These are phyloP conservation scores for Mucor racemosus DNA, from an alignment of 371 early-diverging fungal species.

Conservation along the genomic window DNA sequence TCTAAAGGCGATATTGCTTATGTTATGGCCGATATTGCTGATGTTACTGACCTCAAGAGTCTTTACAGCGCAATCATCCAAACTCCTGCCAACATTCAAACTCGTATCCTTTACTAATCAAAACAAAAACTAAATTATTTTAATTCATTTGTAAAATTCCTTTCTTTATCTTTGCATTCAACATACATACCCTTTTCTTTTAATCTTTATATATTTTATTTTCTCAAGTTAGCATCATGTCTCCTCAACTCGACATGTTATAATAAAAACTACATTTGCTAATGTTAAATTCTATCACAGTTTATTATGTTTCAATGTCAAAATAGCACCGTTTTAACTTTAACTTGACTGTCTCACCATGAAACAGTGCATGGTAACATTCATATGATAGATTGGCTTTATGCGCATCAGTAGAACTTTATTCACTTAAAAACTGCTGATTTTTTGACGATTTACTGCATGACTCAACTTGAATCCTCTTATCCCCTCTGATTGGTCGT, in stretches of 20 bases:
- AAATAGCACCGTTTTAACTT: too few relatives aligned
- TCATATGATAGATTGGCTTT: too few relatives aligned
- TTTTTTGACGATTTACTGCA: too few relatives aligned
- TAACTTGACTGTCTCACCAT: too few relatives aligned
- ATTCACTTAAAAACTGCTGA: too few relatives aligned
- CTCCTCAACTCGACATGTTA: slow-evolving; percentile 15
- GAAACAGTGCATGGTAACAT: too few relatives aligned
- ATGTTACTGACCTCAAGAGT: slow-evolving; percentile 71
- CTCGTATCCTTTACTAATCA: slow-evolving; percentile 76
- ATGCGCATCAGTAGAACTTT: too few relatives aligned
- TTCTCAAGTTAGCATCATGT: background rate
- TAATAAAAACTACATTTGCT: background rate
- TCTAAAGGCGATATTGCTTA: slow-evolving; percentile 92
- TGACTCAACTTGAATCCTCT: too few relatives aligned
- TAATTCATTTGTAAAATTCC: slow-evolving; percentile 1
- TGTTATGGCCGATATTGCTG: slow-evolving; percentile 91
- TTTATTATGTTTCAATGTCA: too few relatives aligned
- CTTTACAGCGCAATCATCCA: slow-evolving; percentile 71
- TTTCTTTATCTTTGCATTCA: slow-evolving; percentile 10
- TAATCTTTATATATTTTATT: background rate
- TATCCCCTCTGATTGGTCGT: too few relatives aligned
- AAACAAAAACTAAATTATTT: too few relatives aligned
- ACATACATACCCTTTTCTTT: slow-evolving; percentile 14
- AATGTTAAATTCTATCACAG: background rate
- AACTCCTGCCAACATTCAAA: slow-evolving; percentile 80